These are phyloP conservation scores for Haberlea rhodopensis DNA, from an alignment of 257 asterid genomes.

Conservation along the genomic window DNA sequence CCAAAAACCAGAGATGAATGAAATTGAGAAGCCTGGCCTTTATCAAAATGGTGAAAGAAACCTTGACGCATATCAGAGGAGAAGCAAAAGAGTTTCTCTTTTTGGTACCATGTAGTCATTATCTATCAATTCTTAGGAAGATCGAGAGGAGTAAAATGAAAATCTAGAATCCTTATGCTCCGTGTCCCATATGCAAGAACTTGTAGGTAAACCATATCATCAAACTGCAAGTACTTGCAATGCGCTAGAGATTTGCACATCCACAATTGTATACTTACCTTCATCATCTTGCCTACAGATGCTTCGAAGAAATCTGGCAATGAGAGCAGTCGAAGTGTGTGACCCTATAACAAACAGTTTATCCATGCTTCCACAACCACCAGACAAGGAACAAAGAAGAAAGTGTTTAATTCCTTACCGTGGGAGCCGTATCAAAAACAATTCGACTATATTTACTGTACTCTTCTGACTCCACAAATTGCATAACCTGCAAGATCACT, in stretches of 20 bases:
- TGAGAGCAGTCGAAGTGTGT: conserved; percentile 67
- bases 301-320: conserved; percentile 74
- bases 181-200: background rate
- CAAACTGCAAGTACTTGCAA: conserved; percentile 8
- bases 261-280: conserved; percentile 33
- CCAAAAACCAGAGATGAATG: no score
- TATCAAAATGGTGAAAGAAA: no score
- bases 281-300: conserved; percentile 65
- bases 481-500: conserved; percentile 50
- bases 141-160: background rate
- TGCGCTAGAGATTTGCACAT: conserved; percentile 1
- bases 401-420: conserved; percentile 41
- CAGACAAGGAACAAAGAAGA: conserved; percentile 18
- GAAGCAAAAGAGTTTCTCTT: background rate
- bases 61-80: no score
- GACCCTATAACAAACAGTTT: conserved; percentile 48
- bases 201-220: background rate
- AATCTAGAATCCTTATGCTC: background rate
- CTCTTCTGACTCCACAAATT: conserved; percentile 65
- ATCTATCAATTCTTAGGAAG: background rate
- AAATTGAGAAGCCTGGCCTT: no score
- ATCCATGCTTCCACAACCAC: conserved; percentile 15
- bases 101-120: background rate
- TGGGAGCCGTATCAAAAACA: conserved; percentile 78
- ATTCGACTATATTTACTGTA: conserved; percentile 51